Base-by-base conservation (phyloP, 306 rosid species). In the Quercus aquifolioides region DNA sequence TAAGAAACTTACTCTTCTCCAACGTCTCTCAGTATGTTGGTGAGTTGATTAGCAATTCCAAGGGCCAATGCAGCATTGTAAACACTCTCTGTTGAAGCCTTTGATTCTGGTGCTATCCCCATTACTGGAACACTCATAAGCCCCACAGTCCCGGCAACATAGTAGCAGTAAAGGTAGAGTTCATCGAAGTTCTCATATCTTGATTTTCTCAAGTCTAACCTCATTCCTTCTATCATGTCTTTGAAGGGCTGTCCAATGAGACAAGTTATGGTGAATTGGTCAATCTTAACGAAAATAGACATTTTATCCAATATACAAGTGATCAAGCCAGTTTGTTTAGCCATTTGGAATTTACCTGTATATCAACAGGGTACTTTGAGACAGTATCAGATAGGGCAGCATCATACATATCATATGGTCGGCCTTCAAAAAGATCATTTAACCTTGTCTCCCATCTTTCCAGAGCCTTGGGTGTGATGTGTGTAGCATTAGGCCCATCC, bases 101-200 rank as follows among this genome's bases (percentile, higher is more conserved):
- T 90, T n/a, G 99, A 90, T 74, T 92, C 86, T 0, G 90, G 93
- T 51, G 89, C 83, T 43, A 95, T 89, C 10, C 99, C 99, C 99
- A 95, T 95, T 0, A 95, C 98, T 3, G 99, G 99, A 77, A 95
- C 99, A 83, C 99, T 95, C 99, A 95, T 95, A 17, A 95, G 97
- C n/a, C 98, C 99, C 8, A 95, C 99, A 13, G 99, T 95, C 28
- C 99, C 99, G 38, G 99, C 99, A 35, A 91, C 99, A 88, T 90
- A 95, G 86, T 95, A 95, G 90, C 99, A 95, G 81, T 95, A 95
- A 43, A 95, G 92, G 86, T 95, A 95, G 41, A 95, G 91, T 71
- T 95, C 99, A 75, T 95, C 98, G 12, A 95, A 95, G 86, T 86
- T 95, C 18, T 81, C 83, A 82, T 95, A 95, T 82, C 97, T 87